phyloP scores from a whole-genome alignment of 2,329 filamentous ascomycete genomes.

The Fusarium gaditjirri region DNA sequence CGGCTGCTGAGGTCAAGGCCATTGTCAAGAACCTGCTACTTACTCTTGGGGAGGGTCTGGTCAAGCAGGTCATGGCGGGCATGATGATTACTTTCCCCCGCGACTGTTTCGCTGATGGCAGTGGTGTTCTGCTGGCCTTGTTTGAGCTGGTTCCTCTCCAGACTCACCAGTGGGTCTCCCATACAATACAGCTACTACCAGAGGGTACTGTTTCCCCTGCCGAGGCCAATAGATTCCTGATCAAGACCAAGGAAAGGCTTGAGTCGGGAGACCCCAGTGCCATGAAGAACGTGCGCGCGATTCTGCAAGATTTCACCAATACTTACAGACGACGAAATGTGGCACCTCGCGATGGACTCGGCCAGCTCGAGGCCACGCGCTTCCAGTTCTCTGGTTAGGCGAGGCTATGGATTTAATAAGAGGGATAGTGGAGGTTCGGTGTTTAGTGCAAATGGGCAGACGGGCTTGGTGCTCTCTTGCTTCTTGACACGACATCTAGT shows the following conservation, averaged over 20 bases:
- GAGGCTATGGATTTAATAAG: neutral
- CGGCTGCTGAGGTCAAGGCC: slow-evolving; percentile 75
- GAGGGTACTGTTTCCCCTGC: slow-evolving; percentile 80
- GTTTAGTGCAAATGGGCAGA: neutral
- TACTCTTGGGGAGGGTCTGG: slow-evolving; percentile 78
- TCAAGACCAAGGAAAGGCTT: slow-evolving; percentile 82
- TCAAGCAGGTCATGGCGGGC: slow-evolving; percentile 90
- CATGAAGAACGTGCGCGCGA: slow-evolving; percentile 80
- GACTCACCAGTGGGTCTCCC: slow-evolving; percentile 83
- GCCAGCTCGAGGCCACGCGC: slow-evolving; percentile 83
- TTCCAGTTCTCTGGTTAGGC: slow-evolving; percentile 77
- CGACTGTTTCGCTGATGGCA: slow-evolving; percentile 95
- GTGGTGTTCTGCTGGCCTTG: slow-evolving; percentile 87
- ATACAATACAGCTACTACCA: slow-evolving; percentile 85
- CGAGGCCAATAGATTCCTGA: slow-evolving; percentile 84
- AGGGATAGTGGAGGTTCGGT: neutral
- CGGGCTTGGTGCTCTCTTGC: neutral
- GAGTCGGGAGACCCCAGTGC: slow-evolving; percentile 68
- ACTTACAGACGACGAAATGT: slow-evolving; percentile 93
- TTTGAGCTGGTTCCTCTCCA: slow-evolving; percentile 87
- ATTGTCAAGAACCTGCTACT: slow-evolving; percentile 78
- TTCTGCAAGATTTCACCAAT: slow-evolving; percentile 97
- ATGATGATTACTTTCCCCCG: slow-evolving; percentile 99
- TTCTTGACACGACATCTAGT: slow-evolving; percentile 12
- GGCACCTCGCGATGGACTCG: slow-evolving; percentile 91